Evolutionary conservation across 352 stramenopile genomes (phyloP), one percentile per base, ranked within the genome.

Genomic region (Globisporangium apiculatum): DNA sequence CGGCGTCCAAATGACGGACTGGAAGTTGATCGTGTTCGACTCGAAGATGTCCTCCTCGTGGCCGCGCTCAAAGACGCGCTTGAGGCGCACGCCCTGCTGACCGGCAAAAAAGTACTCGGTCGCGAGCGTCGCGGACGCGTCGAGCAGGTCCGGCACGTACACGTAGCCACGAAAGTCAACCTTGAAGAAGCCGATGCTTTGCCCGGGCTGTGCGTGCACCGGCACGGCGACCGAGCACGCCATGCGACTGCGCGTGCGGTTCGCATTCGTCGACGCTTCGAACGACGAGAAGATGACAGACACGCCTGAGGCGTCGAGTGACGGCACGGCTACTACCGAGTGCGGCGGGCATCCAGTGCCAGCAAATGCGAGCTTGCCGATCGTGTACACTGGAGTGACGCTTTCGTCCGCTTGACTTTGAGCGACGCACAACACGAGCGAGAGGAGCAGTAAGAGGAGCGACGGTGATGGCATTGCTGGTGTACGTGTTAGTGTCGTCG

Each of bases 71-170:
- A 58, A 74, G 15, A 4, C 41, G 42, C 53, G 61, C 6, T 49
- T 61, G 12, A 63, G 18, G 3, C 41, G 58, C 14, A 64, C 53
- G 0, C 66, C 60, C 8, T 31, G 40, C 46, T 73, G 66, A 1
- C 69, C 69, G 0, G 66, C 57, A n/a, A 76, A 76, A 18, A 74
- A 76, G 51, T 68, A 70, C 54, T 76, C 69, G 55, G 57, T 74
- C 43, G 55, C 55, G 41, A 76, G 50, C 15, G 36, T 38, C 2
- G 63, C 69, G 2, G 49, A 61, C 0, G 69, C 57, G 14, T 43
- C 35, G 2, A 36, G 4, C 6, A 48, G 50, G 1, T 55, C n/a
- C 0, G 69, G 69, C 14, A 74, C 69, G 57, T 70, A 72, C 12
- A 66, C 69, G 49, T 65, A 66, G 2, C 69, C 69, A 15, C 69